Base-by-base conservation (phyloP, 2,329 filamentous ascomycete species). In the Nectriaceae sp. region DNA sequence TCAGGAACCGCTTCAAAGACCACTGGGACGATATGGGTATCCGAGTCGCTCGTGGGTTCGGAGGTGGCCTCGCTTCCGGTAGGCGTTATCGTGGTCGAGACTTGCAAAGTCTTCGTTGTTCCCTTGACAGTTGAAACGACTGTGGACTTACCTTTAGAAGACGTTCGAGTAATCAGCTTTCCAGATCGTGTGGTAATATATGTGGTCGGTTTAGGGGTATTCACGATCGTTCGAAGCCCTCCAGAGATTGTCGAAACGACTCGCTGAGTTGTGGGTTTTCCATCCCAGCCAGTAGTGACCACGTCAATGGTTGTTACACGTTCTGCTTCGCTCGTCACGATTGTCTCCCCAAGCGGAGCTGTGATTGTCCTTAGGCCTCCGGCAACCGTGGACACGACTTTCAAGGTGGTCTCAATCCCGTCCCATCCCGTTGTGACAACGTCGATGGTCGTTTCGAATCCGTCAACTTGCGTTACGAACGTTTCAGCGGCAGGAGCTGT, bases 51-150 rank as follows among this genome's bases (percentile, higher is more conserved):
- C 11, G 16, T 46, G 5, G 40, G 24, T 19, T 47, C 40, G 3
- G 47, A 31, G 6, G 38, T 21, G 11, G 42, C 20, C 2, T 47
- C 55, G 1, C 47, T 55, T 13, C 24, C 33, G 2, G 60, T 60
- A 1, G 56, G 57, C 2, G 33, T 42, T 3, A 55, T 21, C 8
- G 51, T 57, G 1, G 53, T 49, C 2, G 56, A 58, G 21, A 52
- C 52, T 11, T 44, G 43, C 21, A 44, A 53, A 3, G 60, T 62
- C 41, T 37, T 52, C 3, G 60, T 62, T 13, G 44, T 42, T 0
- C 58, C 60, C 10, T 55, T 48, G 31, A 50, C 42, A 2, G 55
- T 61, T 0, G 60, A 63, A 19, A 55, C 42, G 6, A 58, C 63
- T 0, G 57, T 59, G 2, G 56, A 61, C 20, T 41, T 48, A n/a